Evolutionary conservation across 2,329 filamentous ascomycete genomes (phyloP), one percentile per base, ranked within the genome.

Genomic region (Aspergillus pseudoviridinutans): DNA sequence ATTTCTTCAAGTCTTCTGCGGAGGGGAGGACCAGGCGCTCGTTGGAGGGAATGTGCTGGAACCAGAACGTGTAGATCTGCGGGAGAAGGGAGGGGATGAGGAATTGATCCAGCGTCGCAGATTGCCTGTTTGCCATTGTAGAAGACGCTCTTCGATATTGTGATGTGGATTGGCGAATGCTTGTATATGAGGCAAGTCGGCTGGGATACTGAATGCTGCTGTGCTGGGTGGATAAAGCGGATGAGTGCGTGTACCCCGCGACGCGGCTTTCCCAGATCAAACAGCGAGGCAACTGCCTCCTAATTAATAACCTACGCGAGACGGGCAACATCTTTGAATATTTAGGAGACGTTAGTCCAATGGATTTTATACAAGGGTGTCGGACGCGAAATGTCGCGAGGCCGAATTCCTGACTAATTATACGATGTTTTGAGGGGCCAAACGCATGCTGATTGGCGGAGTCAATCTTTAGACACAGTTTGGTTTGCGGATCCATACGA

Each of bases 41-140:
- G 35, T 58, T 50, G 8, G 54, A 20, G 5, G 28, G 22, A 5
- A 56, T 44, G 38, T 58, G 53, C 17, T 53, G 57, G 22, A 58
- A 58, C 57, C 53, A 58, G 27, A 58, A 50, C 7, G 12, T 38
- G 46, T 53, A 53, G 12, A 58, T 46, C 2, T 50, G 53, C 7
- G 10, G 17, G 44, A 51, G 57, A 27, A 53, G 20, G 2, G 50
- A 53, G 8, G 57, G 53, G 20, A 6, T 4, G 1, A 46, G 42
- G 7, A 44, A 7, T n/a, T 46, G 8, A 8, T 20, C 42, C n/a
- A 46, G 20, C 0, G 42, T 7, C 8, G 8, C 0, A 10, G n/a
- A 1, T 20, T 46, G 8, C 0, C 12, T 2, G 20, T 12, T 46
- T 10, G 22, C n/a, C 42, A 46, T 46, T 46, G 42, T 24, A 0